Conservation (phyloP, 768 basidiomycete species). For the Panaeolus papilionaceus region DNA sequence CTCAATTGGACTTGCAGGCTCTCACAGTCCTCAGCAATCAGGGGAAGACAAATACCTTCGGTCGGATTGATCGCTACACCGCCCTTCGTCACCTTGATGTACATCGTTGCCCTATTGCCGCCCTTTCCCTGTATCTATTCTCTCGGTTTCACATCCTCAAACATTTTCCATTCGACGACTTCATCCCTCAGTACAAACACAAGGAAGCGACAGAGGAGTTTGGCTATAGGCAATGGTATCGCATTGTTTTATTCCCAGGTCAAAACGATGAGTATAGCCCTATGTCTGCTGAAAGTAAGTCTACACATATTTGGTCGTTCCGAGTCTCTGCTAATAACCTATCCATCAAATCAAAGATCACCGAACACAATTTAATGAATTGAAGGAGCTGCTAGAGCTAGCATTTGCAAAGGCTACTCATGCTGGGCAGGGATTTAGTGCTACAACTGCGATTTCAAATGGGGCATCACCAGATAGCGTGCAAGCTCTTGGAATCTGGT, state of each 20-base stretch:
- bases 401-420: not conserved
- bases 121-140: not conserved
- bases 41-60: not conserved
- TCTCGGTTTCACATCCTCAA: not conserved
- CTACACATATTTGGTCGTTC: not conserved
- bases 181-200: not conserved
- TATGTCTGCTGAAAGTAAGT: not conserved
- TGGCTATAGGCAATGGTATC: not conserved
- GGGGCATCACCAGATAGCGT: not conserved
- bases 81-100: not conserved
- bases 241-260: not conserved
- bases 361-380: not conserved
- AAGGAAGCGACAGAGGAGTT: not conserved
- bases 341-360: not conserved
- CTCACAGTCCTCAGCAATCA: not conserved
- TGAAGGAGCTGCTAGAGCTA: not conserved
- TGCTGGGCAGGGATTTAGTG: not conserved
- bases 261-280: not conserved
- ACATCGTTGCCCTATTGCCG: not conserved
- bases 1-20: not conserved
- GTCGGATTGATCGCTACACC: not conserved
- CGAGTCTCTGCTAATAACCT: too few relatives aligned
- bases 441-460: not conserved
- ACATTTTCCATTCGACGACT: not conserved
- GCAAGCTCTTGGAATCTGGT: not conserved